Base-by-base conservation (phyloP, 1,139 yeast genomes). In the Pichia sp. region DNA sequence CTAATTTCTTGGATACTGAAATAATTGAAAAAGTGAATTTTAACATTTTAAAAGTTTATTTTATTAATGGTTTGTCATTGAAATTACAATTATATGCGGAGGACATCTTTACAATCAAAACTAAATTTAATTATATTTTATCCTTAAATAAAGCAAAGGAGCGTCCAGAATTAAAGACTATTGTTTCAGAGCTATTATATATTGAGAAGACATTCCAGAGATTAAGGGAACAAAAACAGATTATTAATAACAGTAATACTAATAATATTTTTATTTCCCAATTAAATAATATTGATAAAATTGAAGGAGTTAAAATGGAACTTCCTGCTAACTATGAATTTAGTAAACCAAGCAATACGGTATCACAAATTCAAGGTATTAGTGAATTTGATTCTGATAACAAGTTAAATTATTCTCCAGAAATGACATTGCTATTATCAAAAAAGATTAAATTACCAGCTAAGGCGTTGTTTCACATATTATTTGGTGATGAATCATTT, bases 401-500 rank as follows among this genome's bases (percentile, higher is more conserved):
- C 30, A 53, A 53, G 33, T 31, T 56, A 4, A 55, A 57, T 39
- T 59, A 58, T 40, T 44, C 49, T 2, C 45, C 51, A 30, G 57
- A 53, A n/a, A 59, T 61, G 63, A 47, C 49, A 4, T 45, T 56
- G 11, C 26, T 62, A 6, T 51, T 62, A 35, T 63, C 57, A 8
- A 57, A 67, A 12, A 68, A 64, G 1, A 82, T 75, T 58, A 71
- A 74, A 39, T 62, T 83, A 9, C 83, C 94, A 0, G 82, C 96
- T 0, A 87, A 85, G 56, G 95, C 96, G 0, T 59, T 92, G 26
- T 83, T 87, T 61, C 96, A 89, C 62, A 71, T 82, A 0, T 62
- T 92, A 49, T 78, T 86, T 58, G 98, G 98, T 20, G 95, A 89
- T 53, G 72, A 75, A 42, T 85, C 97, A 0, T 52, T 41, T 32